Evolutionary conservation across 2,329 filamentous ascomycete species (phyloP), one percentile per base, ranked within the genome.

Genomic region (Claviceps sp.): DNA sequence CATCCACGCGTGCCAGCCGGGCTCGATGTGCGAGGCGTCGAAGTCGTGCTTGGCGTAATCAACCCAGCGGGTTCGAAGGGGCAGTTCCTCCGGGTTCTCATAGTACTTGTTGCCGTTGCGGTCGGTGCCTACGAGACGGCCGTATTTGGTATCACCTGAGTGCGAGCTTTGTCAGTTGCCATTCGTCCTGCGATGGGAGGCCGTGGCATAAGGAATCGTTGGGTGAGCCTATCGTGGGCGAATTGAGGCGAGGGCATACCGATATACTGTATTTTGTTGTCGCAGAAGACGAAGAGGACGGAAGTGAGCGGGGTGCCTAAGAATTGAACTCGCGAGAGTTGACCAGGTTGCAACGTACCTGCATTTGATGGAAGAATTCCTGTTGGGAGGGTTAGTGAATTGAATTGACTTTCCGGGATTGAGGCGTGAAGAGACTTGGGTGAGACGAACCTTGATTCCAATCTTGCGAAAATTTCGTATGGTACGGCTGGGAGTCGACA

Each of bases 1-100:
- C 61, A 98, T 89, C 93, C 93, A 98, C 34, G 87, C 88, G 72
- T 97, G 93, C 93, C 93, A 98, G 70, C 91, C 87, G 49, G 91
- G 90, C 71, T 97, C 91, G 62, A 96, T 86, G 51, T 96, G 88
- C 54, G 81, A 80, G 56, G 86, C 75, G 62, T 93, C 86, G 65
- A 77, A 86, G 69, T 97, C 88, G 62, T 87, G 77, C 69, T 86
- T 78, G 73, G 88, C 91, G 77, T 94, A 98, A 71, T 97, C 90
- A 58, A 98, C 87, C 93, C 94, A 98, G 76, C 90, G 82, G 61
- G 89, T 96, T 64, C 91, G 86, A 63, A 96, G 89, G 54, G 93
- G 93, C 55, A 98, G 78, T 70, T 98, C 93, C 67, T 97, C 89
- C 64, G 81, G 71, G 76, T 98, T 96, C 78, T 98, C 93, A 69